Conservation (phyloP, 177 flowering plant genomes). For the Vitis hybrid region DNA sequence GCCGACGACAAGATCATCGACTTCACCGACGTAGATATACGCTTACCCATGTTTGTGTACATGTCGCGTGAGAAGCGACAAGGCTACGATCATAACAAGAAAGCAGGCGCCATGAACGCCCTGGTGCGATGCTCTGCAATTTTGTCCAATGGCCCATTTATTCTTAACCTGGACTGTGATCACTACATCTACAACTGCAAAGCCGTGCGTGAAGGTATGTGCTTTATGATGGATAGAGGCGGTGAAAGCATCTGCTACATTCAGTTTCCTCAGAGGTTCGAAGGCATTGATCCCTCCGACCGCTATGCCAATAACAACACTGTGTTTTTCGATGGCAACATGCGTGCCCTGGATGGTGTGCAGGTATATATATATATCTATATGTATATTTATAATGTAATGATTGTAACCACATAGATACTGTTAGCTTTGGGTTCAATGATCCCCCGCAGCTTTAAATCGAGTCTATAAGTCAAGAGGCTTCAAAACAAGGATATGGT, state of each 20-base stretch:
- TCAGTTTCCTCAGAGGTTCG: constrained; percentile 48
- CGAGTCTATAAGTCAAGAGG: too few relatives aligned
- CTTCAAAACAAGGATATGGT: too few relatives aligned
- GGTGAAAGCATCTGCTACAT: constrained; percentile 45
- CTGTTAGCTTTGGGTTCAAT: too few relatives aligned
- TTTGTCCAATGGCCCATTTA: constrained; percentile 42
- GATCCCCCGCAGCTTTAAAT: too few relatives aligned
- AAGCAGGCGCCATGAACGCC: constrained; percentile 51
- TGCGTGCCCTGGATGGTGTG: constrained; percentile 48
- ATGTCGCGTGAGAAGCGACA: constrained; percentile 42
- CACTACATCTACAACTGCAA: constrained; percentile 42
- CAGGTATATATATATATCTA: constrained; percentile 20
- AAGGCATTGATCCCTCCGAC: constrained; percentile 49
- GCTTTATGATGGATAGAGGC: constrained; percentile 49
- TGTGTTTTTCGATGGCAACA: constrained; percentile 45
- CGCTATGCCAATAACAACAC: constrained; percentile 46
- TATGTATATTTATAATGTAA: too few relatives aligned
- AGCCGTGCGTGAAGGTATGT: constrained; percentile 46
- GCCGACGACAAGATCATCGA: constrained; percentile 42
- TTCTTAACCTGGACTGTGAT: constrained; percentile 43
- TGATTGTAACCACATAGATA: too few relatives aligned
- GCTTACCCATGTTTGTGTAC: constrained; percentile 51
- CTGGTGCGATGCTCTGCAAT: constrained; percentile 38
- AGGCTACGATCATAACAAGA: constrained; percentile 45
- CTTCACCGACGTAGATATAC: constrained; percentile 32